Evolutionary conservation across 352 stramenopile genomes (phyloP).

Genomic region (Pythium coloratum): DNA sequence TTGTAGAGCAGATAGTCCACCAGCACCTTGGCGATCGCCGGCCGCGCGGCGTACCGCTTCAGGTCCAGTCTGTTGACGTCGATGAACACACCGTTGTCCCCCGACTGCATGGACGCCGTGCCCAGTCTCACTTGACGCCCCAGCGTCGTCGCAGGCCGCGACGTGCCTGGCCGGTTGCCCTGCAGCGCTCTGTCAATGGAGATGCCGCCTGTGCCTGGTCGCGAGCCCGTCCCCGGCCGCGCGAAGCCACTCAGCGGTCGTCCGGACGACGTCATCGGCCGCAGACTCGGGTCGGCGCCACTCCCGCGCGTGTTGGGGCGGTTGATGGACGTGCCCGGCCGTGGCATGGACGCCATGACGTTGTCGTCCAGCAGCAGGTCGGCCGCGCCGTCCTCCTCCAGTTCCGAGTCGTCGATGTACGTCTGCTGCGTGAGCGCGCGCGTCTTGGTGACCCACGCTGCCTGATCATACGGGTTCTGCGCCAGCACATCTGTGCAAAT

Average conservation of each 20-base stretch:
- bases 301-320: constrained; percentile 63
- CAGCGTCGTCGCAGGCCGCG: constrained; percentile 85
- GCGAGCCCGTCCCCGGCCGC: constrained; percentile 72
- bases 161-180: constrained; percentile 74
- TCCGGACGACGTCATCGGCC: constrained; percentile 83
- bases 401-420: constrained; percentile 92
- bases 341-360: constrained; percentile 85
- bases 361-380: constrained; percentile 94
- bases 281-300: constrained; percentile 62
- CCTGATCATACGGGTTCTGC: constrained; percentile 87
- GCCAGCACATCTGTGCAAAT: constrained; percentile 84
- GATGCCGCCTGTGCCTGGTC: constrained; percentile 66
- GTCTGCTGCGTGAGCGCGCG: constrained; percentile 86
- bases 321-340: constrained; percentile 88
- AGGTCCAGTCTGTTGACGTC: constrained; percentile 90
- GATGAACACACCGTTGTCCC: constrained; percentile 82
- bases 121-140: constrained; percentile 89
- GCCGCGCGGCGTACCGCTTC: constrained; percentile 84
- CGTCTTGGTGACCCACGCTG: constrained; percentile 90
- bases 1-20: constrained; percentile 93
- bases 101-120: constrained; percentile 87
- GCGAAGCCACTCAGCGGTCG: constrained; percentile 88
- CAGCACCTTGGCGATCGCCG: constrained; percentile 86
- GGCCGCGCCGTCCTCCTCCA: constrained; percentile 89
- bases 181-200: constrained; percentile 78